Percentiles rank a stretch among this genome's conserved stretches.
These are phyloP conservation scores for Plasmopara viticola DNA, from an alignment of 352 stramenopile species.

Conservation along the genomic window DNA sequence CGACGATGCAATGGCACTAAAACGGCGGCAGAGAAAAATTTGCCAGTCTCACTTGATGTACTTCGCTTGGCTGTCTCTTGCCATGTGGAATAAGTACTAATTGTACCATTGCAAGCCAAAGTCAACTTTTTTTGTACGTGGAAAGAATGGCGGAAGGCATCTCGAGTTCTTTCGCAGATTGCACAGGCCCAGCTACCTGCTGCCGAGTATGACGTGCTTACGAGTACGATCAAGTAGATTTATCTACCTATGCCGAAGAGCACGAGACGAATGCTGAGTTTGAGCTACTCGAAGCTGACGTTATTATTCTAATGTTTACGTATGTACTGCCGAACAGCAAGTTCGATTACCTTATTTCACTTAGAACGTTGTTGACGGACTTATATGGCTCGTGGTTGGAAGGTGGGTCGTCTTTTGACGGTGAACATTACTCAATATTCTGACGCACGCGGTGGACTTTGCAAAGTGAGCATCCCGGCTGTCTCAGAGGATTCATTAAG, in stretches of 20 bases:
- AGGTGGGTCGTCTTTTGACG: conserved; percentile 40
- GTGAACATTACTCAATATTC: conserved; percentile 59
- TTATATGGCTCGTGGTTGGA: conserved; percentile 66
- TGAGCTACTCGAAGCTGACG: conserved; percentile 66
- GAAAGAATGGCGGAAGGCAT: conserved; percentile 80
- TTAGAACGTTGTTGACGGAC: conserved; percentile 69
- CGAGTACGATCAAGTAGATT: conserved; percentile 68
- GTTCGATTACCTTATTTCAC: conserved; percentile 74
- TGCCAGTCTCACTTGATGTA: conserved; percentile 45
- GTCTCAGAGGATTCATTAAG: conserved; percentile 85
- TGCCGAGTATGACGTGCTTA: conserved; percentile 74
- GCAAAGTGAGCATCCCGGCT: conserved; percentile 79
- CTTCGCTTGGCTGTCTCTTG: conserved; percentile 54
- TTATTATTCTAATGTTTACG: conserved; percentile 86
- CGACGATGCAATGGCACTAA: conserved; percentile 9
- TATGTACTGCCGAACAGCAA: conserved; percentile 85
- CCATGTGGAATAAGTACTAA: conserved; percentile 80
- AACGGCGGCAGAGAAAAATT: conserved; percentile 16
- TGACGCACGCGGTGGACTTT: conserved; percentile 75
- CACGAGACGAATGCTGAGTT: conserved; percentile 47
- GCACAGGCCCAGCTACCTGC: conserved; percentile 43
- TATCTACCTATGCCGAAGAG: conserved; percentile 72
- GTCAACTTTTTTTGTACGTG: conserved; percentile 55
- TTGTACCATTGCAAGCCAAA: conserved; percentile 51
- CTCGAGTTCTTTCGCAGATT: conserved; percentile 61